phyloP scores from a whole-genome alignment of 495 filamentous ascomycete genomes.

The Pyrenula massariospora region DNA sequence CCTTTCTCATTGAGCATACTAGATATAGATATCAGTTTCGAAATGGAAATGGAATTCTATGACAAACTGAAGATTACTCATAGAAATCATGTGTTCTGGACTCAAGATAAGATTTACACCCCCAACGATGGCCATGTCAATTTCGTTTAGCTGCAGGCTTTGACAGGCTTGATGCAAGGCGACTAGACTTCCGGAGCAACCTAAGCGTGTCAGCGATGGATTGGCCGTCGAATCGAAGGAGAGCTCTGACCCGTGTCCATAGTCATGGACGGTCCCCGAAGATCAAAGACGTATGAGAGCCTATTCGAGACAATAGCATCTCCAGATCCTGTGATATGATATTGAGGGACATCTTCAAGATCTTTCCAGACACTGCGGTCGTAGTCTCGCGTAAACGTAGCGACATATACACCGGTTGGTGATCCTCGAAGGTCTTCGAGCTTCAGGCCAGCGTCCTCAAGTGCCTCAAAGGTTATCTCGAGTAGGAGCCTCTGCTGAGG shows the following conservation, averaged over 20 bases:
- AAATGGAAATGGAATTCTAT: no score
- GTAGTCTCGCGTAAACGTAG: neutral
- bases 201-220: no score
- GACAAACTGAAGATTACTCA: neutral
- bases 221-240: no score
- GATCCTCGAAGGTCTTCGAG: neutral
- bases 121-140: neutral
- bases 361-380: neutral
- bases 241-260: no score
- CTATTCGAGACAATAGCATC: slow-evolving; percentile 26
- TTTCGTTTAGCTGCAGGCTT: neutral
- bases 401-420: neutral
- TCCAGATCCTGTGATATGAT: slow-evolving; percentile 17
- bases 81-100: neutral
- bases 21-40: no score
- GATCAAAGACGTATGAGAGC: slow-evolving; percentile 30
- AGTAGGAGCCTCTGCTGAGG: slow-evolving; percentile 41
- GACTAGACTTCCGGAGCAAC: slow-evolving; percentile 4
- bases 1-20: no score
- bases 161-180: slow-evolving; percentile 3
- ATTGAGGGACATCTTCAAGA: neutral
- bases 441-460: slow-evolving; percentile 31
- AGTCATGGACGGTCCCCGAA: slow-evolving; percentile 28
- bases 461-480: slow-evolving; percentile 46
- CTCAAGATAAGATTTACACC: neutral